phyloP scores from a whole-genome alignment of 257 asterid genomes.

The Vinca minor region DNA sequence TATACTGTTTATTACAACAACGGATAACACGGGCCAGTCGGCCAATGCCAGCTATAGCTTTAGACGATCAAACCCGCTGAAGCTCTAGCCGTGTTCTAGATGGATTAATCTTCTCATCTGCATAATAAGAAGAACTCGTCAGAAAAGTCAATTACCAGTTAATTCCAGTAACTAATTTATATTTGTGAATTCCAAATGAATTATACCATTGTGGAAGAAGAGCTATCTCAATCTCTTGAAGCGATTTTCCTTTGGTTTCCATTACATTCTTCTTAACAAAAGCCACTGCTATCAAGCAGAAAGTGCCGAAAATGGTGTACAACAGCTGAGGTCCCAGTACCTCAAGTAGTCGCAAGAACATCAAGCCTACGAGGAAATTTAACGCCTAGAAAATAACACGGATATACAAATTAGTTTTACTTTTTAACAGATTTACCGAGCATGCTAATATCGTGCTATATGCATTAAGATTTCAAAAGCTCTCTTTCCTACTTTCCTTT shows the following conservation, averaged over 20 bases:
- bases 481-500: not conserved
- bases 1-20: not conserved
- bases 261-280: constrained; percentile 67
- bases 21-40: not conserved
- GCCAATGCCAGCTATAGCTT: not conserved
- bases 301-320: constrained; percentile 58
- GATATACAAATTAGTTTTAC: not conserved
- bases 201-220: constrained; percentile 46
- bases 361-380: constrained; percentile 75
- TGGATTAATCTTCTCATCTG: not conserved
- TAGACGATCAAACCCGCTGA: not conserved
- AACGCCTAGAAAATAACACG: constrained; percentile 54
- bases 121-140: not conserved
- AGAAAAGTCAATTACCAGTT: not conserved
- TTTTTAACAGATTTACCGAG: no score
- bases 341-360: constrained; percentile 79
- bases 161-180: not conserved
- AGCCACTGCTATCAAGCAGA: constrained; percentile 64
- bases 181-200: not conserved
- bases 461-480: not conserved
- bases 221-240: constrained; percentile 91
- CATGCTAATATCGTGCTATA: not conserved
- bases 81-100: no score
- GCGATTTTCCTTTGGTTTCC: constrained; percentile 90
- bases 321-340: constrained; percentile 60